Percentiles rank a stretch among this genome's conserved stretches.
Evolutionary conservation across 148 eudicot species (phyloP).

Genomic region (Persicaria maculosa): DNA sequence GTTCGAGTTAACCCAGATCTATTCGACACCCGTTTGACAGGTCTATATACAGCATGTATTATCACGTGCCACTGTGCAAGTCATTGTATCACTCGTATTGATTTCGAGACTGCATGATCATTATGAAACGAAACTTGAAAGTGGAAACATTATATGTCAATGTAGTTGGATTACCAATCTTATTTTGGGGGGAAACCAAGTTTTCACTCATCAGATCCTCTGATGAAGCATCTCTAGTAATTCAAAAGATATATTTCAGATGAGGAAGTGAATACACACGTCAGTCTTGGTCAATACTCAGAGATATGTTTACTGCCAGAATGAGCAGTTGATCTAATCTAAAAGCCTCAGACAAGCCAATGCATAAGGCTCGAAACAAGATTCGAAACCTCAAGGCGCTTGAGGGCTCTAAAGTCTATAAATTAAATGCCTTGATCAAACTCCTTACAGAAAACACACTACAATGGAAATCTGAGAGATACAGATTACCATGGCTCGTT

Average conservation of each 20-base stretch:
- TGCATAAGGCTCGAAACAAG: background rate
- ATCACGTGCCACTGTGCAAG: no score
- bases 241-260: background rate
- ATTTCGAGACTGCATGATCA: no score
- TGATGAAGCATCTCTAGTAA: background rate
- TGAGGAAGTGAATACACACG: background rate
- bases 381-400: conserved; percentile 1
- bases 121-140: no score
- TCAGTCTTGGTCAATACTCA: background rate
- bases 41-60: no score
- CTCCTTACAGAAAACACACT: background rate
- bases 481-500: conserved; percentile 5
- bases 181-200: background rate
- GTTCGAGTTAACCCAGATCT: no score
- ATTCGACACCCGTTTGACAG: no score
- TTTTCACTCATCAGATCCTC: background rate
- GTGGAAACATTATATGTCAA: no score
- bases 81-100: no score
- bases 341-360: conserved; percentile 6
- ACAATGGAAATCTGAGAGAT: conserved; percentile 6
- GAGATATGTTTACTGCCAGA: background rate
- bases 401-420: background rate
- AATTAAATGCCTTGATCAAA: background rate
- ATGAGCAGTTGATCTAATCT: background rate
- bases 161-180: no score